These are phyloP conservation scores for Mycena galopus DNA, from an alignment of 768 basidiomycete genomes.

Conservation along the genomic window DNA sequence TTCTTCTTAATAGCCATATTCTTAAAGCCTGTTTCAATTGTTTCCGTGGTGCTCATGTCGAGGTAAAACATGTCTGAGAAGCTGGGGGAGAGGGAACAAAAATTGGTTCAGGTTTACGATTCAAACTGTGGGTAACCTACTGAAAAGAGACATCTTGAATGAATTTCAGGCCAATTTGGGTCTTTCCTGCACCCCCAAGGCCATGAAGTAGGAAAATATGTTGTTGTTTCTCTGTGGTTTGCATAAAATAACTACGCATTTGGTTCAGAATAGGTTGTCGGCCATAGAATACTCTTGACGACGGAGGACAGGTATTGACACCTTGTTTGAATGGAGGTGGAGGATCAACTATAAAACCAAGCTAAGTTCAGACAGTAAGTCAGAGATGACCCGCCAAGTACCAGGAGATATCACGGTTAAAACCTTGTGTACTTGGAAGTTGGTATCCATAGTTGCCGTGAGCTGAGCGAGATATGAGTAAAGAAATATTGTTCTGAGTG, in stretches of 20 bases:
- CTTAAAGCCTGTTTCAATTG: constrained; percentile 11
- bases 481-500: not conserved
- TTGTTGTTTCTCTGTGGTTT: not conserved
- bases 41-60: not conserved
- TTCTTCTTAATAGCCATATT: not conserved
- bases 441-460: not conserved
- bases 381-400: not conserved
- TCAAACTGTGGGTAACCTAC: not conserved
- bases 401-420: constrained; percentile 7
- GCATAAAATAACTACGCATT: not conserved
- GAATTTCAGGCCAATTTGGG: constrained; percentile 3
- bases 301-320: not conserved
- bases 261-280: not conserved
- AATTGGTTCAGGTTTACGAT: too few relatives aligned
- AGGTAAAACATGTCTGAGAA: constrained; percentile 4
- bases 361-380: not conserved
- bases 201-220: not conserved
- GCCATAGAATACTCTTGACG: constrained; percentile 3
- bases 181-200: constrained; percentile 3
- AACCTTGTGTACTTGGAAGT: constrained; percentile 4
- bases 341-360: not conserved
- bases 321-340: not conserved
- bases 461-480: not conserved
- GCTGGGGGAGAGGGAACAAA: not conserved
- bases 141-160: not conserved